phyloP scores from a whole-genome alignment of 2,329 filamentous ascomycete species.

The Cryphonectria parasitica region DNA sequence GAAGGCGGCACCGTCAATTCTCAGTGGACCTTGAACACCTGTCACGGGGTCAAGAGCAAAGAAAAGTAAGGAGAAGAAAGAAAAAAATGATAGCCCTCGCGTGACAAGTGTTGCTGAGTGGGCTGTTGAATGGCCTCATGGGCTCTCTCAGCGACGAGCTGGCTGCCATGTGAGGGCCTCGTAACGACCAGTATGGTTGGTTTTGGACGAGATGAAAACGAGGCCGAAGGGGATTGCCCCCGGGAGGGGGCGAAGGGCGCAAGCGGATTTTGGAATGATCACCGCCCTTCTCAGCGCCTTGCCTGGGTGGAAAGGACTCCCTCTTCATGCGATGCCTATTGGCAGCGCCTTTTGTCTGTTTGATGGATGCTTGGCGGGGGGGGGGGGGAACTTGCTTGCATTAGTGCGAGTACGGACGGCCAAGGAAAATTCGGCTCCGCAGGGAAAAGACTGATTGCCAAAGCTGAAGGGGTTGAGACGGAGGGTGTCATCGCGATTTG shows the following conservation, averaged over 20 bases:
- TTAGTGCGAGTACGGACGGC: slow-evolving; percentile 64
- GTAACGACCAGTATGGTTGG: too few relatives aligned
- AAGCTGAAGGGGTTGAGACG: slow-evolving; percentile 54
- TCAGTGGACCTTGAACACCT: too few relatives aligned
- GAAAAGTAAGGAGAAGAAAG: too few relatives aligned
- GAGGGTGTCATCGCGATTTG: slow-evolving; percentile 60
- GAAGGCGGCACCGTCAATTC: too few relatives aligned
- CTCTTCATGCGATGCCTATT: slow-evolving; percentile 61
- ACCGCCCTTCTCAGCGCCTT: slow-evolving; percentile 59
- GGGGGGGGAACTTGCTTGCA: slow-evolving; percentile 37
- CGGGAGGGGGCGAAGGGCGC: slow-evolving; percentile 50
- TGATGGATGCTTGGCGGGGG: slow-evolving; percentile 58
- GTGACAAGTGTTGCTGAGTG: too few relatives aligned
- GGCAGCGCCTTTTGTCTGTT: slow-evolving; percentile 58
- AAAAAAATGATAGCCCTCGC: too few relatives aligned
- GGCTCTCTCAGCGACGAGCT: too few relatives aligned
- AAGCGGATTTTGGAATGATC: slow-evolving; percentile 66
- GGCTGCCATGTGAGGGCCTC: too few relatives aligned
- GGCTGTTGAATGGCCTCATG: too few relatives aligned
- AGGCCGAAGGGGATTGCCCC: too few relatives aligned
- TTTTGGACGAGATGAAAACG: too few relatives aligned
- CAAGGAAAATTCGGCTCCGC: slow-evolving; percentile 56
- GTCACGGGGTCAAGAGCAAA: too few relatives aligned
- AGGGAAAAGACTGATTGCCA: slow-evolving; percentile 53
- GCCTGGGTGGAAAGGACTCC: slow-evolving; percentile 59